These are phyloP conservation scores for Gelatoporia subvermispora DNA, from an alignment of 768 basidiomycete species.

Conservation along the genomic window DNA sequence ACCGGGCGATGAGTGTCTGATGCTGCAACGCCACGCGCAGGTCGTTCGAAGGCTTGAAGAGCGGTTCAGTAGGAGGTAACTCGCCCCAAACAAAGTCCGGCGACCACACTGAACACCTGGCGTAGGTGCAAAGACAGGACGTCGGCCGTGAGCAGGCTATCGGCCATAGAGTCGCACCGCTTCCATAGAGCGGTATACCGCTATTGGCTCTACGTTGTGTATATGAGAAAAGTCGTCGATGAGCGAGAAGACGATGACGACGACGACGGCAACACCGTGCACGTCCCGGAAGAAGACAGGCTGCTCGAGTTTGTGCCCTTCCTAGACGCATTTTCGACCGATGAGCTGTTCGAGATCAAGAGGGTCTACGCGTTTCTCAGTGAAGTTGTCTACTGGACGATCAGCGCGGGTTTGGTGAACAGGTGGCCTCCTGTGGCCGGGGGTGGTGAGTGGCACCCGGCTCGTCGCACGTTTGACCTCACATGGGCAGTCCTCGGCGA, in stretches of 20 bases:
- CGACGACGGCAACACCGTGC: background rate
- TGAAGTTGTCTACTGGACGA: slow-evolving; percentile 3
- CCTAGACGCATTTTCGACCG: slow-evolving; percentile 8
- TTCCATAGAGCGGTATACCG: slow-evolving; percentile 28
- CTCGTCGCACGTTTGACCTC: too few species aligned
- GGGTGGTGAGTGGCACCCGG: too few species aligned
- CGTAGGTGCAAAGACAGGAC: slow-evolving; percentile 34
- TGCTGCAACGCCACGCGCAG: slow-evolving; percentile 21
- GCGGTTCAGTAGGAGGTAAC: slow-evolving; percentile 36
- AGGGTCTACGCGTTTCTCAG: slow-evolving; percentile 17
- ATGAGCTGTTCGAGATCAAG: slow-evolving; percentile 18
- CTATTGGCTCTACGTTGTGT: slow-evolving; percentile 20
- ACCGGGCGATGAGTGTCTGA: slow-evolving; percentile 1
- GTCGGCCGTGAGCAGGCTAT: slow-evolving; percentile 25
- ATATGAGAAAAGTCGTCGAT: slow-evolving; percentile 2
- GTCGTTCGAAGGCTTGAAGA: slow-evolving; percentile 29
- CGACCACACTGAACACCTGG: background rate
- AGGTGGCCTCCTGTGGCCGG: too few species aligned
- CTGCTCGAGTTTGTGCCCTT: background rate
- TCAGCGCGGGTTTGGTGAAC: too few species aligned
- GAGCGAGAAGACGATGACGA: slow-evolving; percentile 6
- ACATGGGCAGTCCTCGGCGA: too few species aligned
- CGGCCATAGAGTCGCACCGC: slow-evolving; percentile 25
- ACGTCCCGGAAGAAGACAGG: background rate
- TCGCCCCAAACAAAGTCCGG: background rate